A percentile compares a stretch with the other conserved stretches of the same genome.
Conservation (phyloP, 768 basidiomycete genomes). For the Hericium coralloides region DNA sequence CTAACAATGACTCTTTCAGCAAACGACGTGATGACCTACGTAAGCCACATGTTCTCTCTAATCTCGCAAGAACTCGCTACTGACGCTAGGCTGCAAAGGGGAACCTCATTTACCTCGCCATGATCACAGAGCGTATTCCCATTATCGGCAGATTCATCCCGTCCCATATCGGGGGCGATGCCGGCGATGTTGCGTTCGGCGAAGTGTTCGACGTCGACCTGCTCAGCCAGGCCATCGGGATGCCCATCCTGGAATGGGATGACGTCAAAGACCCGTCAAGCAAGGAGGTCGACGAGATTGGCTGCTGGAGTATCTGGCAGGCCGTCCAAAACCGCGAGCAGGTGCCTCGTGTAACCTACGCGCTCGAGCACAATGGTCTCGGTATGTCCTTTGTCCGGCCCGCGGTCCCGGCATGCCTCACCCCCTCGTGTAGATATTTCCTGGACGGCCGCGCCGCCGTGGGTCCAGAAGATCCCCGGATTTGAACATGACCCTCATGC, state of each 20-base stretch:
- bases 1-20: constrained; percentile 28
- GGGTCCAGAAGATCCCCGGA: constrained; percentile 23
- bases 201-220: constrained; percentile 35
- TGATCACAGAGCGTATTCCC: constrained; percentile 30
- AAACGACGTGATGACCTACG: constrained; percentile 73
- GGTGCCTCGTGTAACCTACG: constrained; percentile 18
- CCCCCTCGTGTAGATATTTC: constrained; percentile 22
- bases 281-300: constrained; percentile 25
- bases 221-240: constrained; percentile 25
- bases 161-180: constrained; percentile 28
- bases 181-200: constrained; percentile 25
- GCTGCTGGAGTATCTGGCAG: constrained; percentile 37
- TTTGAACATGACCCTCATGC: constrained; percentile 24
- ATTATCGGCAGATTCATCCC: constrained; percentile 33
- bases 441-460: constrained; percentile 26
- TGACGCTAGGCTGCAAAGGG: constrained; percentile 12
- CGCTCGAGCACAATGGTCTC: constrained; percentile 20
- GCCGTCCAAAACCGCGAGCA: constrained; percentile 21
- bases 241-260: constrained; percentile 32
- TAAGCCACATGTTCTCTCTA: constrained; percentile 18
- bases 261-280: constrained; percentile 30
- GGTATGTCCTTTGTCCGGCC: constrained; percentile 16
- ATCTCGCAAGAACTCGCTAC: neutral
- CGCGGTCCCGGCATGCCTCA: neutral
- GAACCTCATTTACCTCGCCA: constrained; percentile 33